phyloP scores from a whole-genome alignment of 768 basidiomycete genomes.

The Gloeostereum incarnatum region DNA sequence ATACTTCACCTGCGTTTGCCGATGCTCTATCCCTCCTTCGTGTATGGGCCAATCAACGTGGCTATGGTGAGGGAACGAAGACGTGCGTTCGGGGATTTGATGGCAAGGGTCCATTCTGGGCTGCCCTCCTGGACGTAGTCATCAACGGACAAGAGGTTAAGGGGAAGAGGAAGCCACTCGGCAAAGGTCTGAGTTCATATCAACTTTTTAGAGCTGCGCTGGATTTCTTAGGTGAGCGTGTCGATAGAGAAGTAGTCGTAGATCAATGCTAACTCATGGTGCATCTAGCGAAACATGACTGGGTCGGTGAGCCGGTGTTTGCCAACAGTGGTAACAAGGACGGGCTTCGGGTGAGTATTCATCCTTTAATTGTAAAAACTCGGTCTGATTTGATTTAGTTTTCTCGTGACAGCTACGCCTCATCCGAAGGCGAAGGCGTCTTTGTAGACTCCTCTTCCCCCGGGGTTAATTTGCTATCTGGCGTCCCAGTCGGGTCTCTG shows the following conservation, averaged over 20 bases:
- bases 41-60: conserved; percentile 86
- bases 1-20: conserved; percentile 51
- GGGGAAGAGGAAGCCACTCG: conserved; percentile 49
- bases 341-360: conserved; percentile 31
- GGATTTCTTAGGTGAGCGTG: conserved; percentile 67
- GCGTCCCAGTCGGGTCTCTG: conserved; percentile 69
- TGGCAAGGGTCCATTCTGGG: conserved; percentile 61
- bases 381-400: conserved; percentile 31
- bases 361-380: conserved; percentile 1
- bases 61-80: conserved; percentile 51
- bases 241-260: not conserved
- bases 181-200: conserved; percentile 81
- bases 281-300: conserved; percentile 60
- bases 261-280: conserved; percentile 5
- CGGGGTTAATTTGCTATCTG: conserved; percentile 70
- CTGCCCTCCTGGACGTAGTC: conserved; percentile 46
- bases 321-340: conserved; percentile 48
- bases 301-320: conserved; percentile 45
- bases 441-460: conserved; percentile 75
- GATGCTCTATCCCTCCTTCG: conserved; percentile 75
- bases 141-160: conserved; percentile 57
- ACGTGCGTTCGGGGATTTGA: conserved; percentile 65
- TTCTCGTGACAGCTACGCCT: conserved; percentile 44
- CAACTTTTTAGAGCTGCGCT: conserved; percentile 81
- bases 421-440: conserved; percentile 40